These are phyloP conservation scores for Fagopyrum tataricum DNA, from an alignment of 148 eudicot species.

Conservation along the genomic window DNA sequence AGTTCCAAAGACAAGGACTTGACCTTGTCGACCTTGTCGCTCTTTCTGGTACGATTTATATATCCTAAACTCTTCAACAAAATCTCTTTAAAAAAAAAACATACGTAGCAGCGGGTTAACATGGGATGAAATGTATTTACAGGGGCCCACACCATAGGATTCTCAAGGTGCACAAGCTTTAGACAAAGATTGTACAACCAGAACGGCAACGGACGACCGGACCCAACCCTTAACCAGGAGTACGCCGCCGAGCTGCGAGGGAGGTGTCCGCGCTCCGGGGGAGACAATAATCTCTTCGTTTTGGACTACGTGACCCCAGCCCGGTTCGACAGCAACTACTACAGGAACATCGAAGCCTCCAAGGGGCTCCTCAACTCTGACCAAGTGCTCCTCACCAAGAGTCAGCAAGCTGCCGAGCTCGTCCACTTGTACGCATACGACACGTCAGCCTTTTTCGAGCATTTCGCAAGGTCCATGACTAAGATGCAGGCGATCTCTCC, in stretches of 20 bases:
- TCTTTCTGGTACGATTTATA: slow-evolving; percentile 53
- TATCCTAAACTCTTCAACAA: too few species aligned
- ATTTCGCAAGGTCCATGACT: slow-evolving; percentile 68
- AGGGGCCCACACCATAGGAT: slow-evolving; percentile 92
- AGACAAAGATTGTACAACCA: slow-evolving; percentile 92
- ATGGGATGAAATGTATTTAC: not conserved
- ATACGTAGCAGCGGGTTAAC: too few species aligned
- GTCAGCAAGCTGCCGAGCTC: slow-evolving; percentile 28
- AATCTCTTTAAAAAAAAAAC: too few species aligned
- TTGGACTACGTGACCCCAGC: slow-evolving; percentile 40
- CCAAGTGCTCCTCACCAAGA: slow-evolving; percentile 44
- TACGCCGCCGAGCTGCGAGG: slow-evolving; percentile 51
- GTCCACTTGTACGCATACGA: slow-evolving; percentile 63
- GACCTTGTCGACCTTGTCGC: slow-evolving; percentile 74
- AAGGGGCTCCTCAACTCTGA: slow-evolving; percentile 54
- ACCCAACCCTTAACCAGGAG: slow-evolving; percentile 35
- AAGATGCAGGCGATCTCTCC: slow-evolving; percentile 80
- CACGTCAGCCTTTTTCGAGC: slow-evolving; percentile 51
- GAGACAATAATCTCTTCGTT: slow-evolving; percentile 68
- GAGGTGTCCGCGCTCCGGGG: slow-evolving; percentile 69
- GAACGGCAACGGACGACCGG: slow-evolving; percentile 44
- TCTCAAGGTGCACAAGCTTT: slow-evolving; percentile 78
- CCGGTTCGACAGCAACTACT: slow-evolving; percentile 56
- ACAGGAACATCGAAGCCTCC: slow-evolving; percentile 41
- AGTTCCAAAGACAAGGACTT: slow-evolving; percentile 57